phyloP scores from a whole-genome alignment of 176 grass and related monocot species.

The Avena atlantica region DNA sequence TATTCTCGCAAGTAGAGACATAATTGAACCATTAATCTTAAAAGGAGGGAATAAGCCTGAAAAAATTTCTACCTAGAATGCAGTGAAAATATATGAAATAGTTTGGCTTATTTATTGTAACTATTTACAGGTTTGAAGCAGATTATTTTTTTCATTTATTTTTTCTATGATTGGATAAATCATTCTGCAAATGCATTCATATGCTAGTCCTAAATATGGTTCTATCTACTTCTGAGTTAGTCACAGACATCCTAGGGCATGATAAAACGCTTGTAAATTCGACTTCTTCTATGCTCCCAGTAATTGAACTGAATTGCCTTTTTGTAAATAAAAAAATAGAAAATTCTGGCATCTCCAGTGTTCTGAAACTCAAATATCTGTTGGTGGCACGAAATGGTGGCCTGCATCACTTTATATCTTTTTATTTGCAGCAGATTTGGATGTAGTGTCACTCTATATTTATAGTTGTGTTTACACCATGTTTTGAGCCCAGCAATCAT shows the following conservation, averaged over 20 bases:
- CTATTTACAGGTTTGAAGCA: slow-evolving; percentile 84
- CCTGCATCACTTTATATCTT: background rate
- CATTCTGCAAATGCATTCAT: slow-evolving; percentile 13
- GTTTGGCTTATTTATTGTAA: slow-evolving; percentile 82
- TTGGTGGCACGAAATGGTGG: background rate
- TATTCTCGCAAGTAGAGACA: too few species aligned
- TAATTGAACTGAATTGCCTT: background rate
- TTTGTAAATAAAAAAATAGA: background rate
- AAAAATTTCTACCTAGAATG: too few species aligned
- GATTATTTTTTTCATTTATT: slow-evolving; percentile 20
- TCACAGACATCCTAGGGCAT: background rate
- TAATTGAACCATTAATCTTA: too few species aligned
- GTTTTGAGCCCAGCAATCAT: background rate
- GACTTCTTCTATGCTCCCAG: background rate
- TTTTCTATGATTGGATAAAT: slow-evolving; percentile 27
- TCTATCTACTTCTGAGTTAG: background rate
- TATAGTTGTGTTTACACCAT: background rate
- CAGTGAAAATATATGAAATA: slow-evolving; percentile 75
- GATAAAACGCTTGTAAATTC: background rate
- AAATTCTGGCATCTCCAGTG: background rate
- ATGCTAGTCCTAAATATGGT: slow-evolving; percentile 31
- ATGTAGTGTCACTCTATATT: background rate
- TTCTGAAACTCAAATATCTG: slow-evolving; percentile 1
- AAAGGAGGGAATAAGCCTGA: too few species aligned
- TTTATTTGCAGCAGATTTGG: background rate